Base-by-base conservation (phyloP, 2,329 filamentous ascomycete species). In the Microascus cirrosus region DNA sequence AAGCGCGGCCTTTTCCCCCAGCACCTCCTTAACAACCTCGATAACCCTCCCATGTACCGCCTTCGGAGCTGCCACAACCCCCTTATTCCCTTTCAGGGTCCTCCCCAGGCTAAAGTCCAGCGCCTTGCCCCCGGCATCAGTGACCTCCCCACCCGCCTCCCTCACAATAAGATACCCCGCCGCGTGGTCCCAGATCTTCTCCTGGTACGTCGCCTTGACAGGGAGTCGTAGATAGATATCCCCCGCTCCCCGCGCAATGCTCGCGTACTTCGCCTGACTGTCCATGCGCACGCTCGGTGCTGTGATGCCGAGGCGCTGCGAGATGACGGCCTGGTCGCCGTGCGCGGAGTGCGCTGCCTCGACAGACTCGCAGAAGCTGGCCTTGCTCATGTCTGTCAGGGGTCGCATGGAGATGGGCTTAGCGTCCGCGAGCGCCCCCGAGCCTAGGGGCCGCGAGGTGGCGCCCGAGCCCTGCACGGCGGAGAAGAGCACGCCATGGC, bases 121-220 rank as follows among this genome's bases (percentile, higher is more conserved):
- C 60, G 84, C 80, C 69, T 89, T 89, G 65, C 95, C 94, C 61
- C 87, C 80, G 48, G 91, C 87, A 72, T 99, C 95, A 1, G 91
- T 95, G 57, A 99, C 93, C 67, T 88, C 78, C 54, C 94, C 95
- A 56, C 94, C 94, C 2, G 94, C 91, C 74, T 99, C 95, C 59
- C 92, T 81, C 48, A 97, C 94, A 63, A 99, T 92, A 60, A 99
- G 75, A 66, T 96, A 92, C 48, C 94, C 94, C 13, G 93, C 94
- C 20, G 94, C 94, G 71, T 99, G 94, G 69, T 99, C 94, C 94
- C 94, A 99, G 64, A 99, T 99, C 83, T 99, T 99, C 80, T 99
- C 94, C 71, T 95, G 85, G 75, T 99, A 99, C 57, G 87, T 86
- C 65, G 86, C 87, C 69, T 83, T 88, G 60, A 90, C 87, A 3